These are phyloP conservation scores for Lentinula sp. DNA, from an alignment of 768 basidiomycete genomes.

Conservation along the genomic window DNA sequence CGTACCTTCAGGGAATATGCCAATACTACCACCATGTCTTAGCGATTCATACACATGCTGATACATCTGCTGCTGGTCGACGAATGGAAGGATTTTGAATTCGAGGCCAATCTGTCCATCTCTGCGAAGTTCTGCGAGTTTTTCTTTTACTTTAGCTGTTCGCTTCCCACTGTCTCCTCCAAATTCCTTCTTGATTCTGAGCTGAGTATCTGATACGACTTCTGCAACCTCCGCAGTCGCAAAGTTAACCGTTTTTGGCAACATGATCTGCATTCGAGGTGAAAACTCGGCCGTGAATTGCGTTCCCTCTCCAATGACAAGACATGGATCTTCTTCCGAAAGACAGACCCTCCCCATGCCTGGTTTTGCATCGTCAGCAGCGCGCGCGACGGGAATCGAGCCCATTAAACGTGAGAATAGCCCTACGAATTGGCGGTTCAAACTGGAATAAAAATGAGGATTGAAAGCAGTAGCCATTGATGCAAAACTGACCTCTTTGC, in stretches of 20 bases:
- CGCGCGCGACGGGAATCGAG: constrained; percentile 88
- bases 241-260: constrained; percentile 76
- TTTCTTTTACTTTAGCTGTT: constrained; percentile 62
- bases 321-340: constrained; percentile 69
- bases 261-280: constrained; percentile 80
- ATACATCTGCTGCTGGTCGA: constrained; percentile 96
- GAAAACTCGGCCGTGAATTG: constrained; percentile 66
- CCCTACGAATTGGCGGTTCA: background rate
- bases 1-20: constrained; percentile 96
- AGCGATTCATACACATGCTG: constrained; percentile 84
- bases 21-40: constrained; percentile 83
- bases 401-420: constrained; percentile 7
- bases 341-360: constrained; percentile 71
- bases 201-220: constrained; percentile 81
- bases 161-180: constrained; percentile 75
- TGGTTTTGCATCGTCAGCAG: constrained; percentile 76
- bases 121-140: constrained; percentile 50
- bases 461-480: background rate
- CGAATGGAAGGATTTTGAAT: constrained; percentile 80
- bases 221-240: constrained; percentile 80
- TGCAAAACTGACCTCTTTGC: constrained; percentile 67
- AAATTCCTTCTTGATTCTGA: constrained; percentile 84
- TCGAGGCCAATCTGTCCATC: constrained; percentile 58
- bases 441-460: background rate
- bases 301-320: constrained; percentile 81